Percentiles rank a stretch among this genome's conserved stretches.
These are phyloP conservation scores for Pythium phragmitis DNA, from an alignment of 352 stramenopile species.

Conservation along the genomic window DNA sequence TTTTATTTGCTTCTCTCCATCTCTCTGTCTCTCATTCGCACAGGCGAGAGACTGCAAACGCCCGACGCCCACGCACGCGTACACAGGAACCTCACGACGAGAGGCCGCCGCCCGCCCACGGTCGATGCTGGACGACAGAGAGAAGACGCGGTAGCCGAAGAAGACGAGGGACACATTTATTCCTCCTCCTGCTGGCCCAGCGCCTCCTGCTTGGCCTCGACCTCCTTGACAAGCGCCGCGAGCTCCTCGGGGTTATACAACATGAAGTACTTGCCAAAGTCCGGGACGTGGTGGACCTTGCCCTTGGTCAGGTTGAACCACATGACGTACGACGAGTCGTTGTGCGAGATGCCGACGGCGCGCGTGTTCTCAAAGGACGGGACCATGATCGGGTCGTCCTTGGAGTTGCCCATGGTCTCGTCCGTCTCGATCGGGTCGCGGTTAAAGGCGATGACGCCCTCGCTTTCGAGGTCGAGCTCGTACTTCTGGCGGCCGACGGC, in stretches of 20 bases:
- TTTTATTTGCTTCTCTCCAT: slow-evolving; percentile 10
- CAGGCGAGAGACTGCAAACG: background rate
- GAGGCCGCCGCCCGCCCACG: background rate
- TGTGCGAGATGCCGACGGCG: slow-evolving; percentile 83
- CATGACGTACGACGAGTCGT: slow-evolving; percentile 87
- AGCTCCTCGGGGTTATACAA: slow-evolving; percentile 88
- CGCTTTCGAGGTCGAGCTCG: slow-evolving; percentile 70
- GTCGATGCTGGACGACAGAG: background rate
- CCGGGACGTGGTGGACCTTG: slow-evolving; percentile 85
- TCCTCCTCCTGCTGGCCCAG: slow-evolving; percentile 12
- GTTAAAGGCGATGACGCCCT: slow-evolving; percentile 74
- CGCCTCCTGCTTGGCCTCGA: slow-evolving; percentile 66
- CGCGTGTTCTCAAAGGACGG: slow-evolving; percentile 75
- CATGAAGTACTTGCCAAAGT: slow-evolving; percentile 90
- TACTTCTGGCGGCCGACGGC: slow-evolving; percentile 76
- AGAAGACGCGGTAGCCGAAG: background rate
- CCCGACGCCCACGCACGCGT: background rate
- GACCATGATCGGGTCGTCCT: slow-evolving; percentile 87
- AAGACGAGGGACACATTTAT: slow-evolving; percentile 27
- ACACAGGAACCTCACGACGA: slow-evolving; percentile 1
- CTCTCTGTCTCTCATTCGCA: slow-evolving; percentile 7
- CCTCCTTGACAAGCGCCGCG: slow-evolving; percentile 78
- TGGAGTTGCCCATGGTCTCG: slow-evolving; percentile 86
- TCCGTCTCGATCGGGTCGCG: slow-evolving; percentile 84
- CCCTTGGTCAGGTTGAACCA: slow-evolving; percentile 88